These are phyloP conservation scores for Perilla frutescens DNA, from an alignment of 257 asterid species.

Conservation along the genomic window DNA sequence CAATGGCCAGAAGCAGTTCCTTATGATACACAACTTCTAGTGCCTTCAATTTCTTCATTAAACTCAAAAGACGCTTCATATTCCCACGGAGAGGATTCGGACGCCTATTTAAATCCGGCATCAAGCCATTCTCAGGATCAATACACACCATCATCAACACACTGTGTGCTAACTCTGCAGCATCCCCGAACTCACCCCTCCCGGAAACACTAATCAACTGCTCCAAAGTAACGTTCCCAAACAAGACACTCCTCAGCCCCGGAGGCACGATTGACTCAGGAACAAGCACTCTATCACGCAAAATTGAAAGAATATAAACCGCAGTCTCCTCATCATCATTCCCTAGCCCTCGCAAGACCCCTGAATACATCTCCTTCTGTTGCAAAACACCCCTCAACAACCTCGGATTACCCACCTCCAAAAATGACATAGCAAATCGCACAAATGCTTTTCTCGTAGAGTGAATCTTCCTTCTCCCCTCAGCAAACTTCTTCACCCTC, in stretches of 20 bases:
- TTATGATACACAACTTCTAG: conserved; percentile 68
- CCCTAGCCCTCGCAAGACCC: conserved; percentile 86
- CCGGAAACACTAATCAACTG: conserved; percentile 75
- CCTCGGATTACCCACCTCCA: conserved; percentile 82
- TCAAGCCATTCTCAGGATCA: conserved; percentile 84
- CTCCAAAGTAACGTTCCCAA: conserved; percentile 90
- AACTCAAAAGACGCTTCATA: conserved; percentile 70
- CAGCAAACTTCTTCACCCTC: conserved; percentile 58
- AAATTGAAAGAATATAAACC: conserved; percentile 53
- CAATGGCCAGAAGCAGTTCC: conserved; percentile 73
- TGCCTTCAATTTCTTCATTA: conserved; percentile 86
- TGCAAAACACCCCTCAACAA: conserved; percentile 85
- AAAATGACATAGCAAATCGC: conserved; percentile 75
- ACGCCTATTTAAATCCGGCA: conserved; percentile 76
- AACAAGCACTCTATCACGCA: conserved; percentile 74
- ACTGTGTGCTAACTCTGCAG: conserved; percentile 67
- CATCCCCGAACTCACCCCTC: conserved; percentile 59
- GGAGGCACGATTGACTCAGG: conserved; percentile 81
- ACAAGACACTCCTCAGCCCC: conserved; percentile 85
- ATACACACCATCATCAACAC: conserved; percentile 75
- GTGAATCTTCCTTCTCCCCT: conserved; percentile 49
- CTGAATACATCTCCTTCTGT: conserved; percentile 86
- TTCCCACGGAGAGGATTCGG: conserved; percentile 83
- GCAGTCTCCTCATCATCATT: conserved; percentile 79
- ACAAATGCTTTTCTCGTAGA: conserved; percentile 81